Conservation (phyloP, 495 filamentous ascomycete species). For the Lichina pygmaea region DNA sequence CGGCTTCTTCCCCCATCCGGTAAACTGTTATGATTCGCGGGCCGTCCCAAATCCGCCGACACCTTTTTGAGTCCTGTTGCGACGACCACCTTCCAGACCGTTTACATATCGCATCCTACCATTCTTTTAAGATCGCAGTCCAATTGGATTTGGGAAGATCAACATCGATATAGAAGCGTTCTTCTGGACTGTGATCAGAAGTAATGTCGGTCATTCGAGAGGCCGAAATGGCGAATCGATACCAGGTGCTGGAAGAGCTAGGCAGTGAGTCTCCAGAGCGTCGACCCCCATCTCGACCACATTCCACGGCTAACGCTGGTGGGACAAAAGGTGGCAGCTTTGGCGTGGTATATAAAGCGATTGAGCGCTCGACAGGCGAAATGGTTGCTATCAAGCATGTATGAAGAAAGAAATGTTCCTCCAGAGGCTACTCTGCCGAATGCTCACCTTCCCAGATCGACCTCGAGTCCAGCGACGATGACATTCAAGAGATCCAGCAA, state of each 20-base stretch:
- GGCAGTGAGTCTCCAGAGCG: constrained; percentile 35
- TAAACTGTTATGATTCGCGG: no score
- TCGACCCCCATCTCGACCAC: background rate
- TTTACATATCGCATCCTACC: no score
- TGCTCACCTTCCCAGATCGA: constrained; percentile 31
- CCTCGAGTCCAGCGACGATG: constrained; percentile 90
- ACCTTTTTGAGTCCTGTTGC: no score
- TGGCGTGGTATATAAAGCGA: constrained; percentile 86
- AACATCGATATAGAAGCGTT: no score
- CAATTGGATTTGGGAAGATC: no score
- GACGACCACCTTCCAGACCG: no score
- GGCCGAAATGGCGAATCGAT: constrained; percentile 36
- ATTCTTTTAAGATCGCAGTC: no score
- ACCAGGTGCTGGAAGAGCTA: constrained; percentile 77
- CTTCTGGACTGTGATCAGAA: no score
- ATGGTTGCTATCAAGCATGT: constrained; percentile 84
- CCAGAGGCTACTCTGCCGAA: constrained; percentile 5
- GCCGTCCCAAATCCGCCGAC: no score
- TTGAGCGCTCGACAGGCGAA: constrained; percentile 62
- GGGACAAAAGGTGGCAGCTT: constrained; percentile 53
- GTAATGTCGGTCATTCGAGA: no score
- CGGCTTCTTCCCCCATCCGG: no score
- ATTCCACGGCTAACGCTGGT: background rate
- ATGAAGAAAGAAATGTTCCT: constrained; percentile 10
- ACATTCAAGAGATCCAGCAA: constrained; percentile 92